Percentiles rank a stretch among this genome's conserved stretches.
phyloP scores from a whole-genome alignment of 208 protist species.

The Sergeia podlipaevii region DNA sequence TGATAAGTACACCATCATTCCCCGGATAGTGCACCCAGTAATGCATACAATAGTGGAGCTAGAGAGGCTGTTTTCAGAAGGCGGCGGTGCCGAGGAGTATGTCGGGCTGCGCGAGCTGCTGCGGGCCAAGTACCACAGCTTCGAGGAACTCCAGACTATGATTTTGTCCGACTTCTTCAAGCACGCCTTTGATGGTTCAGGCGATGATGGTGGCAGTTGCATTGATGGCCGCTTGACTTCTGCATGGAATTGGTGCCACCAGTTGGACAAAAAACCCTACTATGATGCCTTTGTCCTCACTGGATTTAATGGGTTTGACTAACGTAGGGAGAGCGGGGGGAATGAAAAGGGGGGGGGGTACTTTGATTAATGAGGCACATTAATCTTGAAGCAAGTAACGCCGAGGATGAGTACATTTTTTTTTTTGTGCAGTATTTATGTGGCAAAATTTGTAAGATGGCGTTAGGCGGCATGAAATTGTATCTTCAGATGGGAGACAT shows the following conservation, averaged over 20 bases:
- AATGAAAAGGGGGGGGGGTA: conserved; percentile 1
- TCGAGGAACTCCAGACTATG: conserved; percentile 47
- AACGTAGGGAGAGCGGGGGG: not conserved
- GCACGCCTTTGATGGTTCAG: conserved; percentile 93
- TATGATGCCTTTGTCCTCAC: conserved; percentile 95
- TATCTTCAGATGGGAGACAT: too few relatives aligned
- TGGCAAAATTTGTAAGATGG: too few relatives aligned
- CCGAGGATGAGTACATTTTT: not conserved
- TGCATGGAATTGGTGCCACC: conserved; percentile 97
- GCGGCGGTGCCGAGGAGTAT: conserved; percentile 24
- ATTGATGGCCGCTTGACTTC: conserved; percentile 97
- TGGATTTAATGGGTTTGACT: conserved; percentile 97
- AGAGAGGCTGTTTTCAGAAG: conserved; percentile 55
- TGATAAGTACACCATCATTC: conserved; percentile 97
- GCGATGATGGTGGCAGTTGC: conserved; percentile 93
- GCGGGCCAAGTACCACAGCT: conserved; percentile 69
- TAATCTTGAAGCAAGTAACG: too few relatives aligned
- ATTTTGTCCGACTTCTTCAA: conserved; percentile 96
- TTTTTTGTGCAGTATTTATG: not conserved
- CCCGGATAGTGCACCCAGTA: conserved; percentile 93
- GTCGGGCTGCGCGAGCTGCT: conserved; percentile 74
- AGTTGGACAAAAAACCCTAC: conserved; percentile 96
- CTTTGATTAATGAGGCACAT: too few relatives aligned
- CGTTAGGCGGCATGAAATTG: too few relatives aligned
- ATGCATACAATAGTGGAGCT: conserved; percentile 74